A percentile compares a stretch with the other conserved stretches of the same genome.
phyloP scores from a whole-genome alignment of 306 rosid genomes.

The Rubus parviflorus region DNA sequence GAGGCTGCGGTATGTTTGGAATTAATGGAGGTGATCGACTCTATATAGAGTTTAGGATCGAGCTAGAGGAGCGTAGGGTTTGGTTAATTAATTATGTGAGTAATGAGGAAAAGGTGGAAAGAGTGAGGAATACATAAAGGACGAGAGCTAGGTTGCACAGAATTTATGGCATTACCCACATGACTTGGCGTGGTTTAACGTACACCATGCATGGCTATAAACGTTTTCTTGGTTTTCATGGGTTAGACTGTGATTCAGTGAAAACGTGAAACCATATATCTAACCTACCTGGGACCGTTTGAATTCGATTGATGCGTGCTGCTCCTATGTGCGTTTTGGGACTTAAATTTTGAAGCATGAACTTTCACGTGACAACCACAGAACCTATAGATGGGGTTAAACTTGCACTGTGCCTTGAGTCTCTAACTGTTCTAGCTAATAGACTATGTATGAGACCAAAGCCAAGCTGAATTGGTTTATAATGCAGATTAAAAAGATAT shows the following conservation, averaged over 20 bases:
- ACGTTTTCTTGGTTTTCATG: background rate
- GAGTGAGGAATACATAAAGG: slow-evolving; percentile 4
- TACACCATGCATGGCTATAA: background rate
- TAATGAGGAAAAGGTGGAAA: slow-evolving; percentile 14
- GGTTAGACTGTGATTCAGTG: background rate
- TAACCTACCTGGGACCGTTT: background rate
- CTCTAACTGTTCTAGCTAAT: background rate
- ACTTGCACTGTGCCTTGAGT: no score
- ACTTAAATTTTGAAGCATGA: background rate
- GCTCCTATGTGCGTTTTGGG: no score
- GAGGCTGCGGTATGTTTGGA: background rate
- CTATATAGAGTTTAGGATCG: background rate
- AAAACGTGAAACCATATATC: background rate
- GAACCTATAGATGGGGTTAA: background rate
- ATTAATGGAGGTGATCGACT: background rate
- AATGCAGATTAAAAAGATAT: background rate
- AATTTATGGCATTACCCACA: background rate
- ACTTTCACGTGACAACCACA: background rate
- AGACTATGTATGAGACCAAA: background rate
- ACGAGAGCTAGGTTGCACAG: slow-evolving; percentile 3
- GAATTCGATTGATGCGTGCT: background rate
- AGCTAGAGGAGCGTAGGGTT: slow-evolving; percentile 12
- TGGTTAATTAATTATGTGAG: background rate
- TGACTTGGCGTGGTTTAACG: background rate
- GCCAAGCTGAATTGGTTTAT: background rate